phyloP scores from a whole-genome alignment of 1,284 basidiomycete species.

The Ustilago lituana region DNA sequence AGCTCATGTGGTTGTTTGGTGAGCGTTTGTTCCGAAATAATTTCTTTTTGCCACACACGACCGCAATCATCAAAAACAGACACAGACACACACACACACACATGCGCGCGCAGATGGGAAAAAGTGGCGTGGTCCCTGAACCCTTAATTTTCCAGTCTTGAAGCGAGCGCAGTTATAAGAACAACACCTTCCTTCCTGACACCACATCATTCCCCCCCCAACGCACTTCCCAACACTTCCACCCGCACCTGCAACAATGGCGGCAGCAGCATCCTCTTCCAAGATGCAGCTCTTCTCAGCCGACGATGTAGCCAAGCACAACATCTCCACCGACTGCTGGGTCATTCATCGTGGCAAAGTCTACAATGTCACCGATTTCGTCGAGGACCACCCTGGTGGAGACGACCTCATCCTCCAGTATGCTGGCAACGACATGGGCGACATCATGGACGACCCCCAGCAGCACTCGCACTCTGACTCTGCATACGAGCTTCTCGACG shows the following conservation, averaged over 20 bases:
- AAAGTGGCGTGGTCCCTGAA: too few relatives aligned
- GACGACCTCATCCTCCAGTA: conserved; percentile 72
- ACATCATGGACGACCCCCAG: conserved; percentile 81
- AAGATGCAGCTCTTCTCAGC: conserved; percentile 51
- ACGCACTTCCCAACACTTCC: too few relatives aligned
- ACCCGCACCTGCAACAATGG: conserved; percentile 3
- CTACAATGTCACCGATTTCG: conserved; percentile 70
- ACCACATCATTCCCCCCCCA: too few relatives aligned
- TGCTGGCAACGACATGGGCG: conserved; percentile 84
- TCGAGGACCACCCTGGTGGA: conserved; percentile 70
- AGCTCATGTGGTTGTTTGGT: too few relatives aligned
- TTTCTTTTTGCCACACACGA: conserved; percentile 10
- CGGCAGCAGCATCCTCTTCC: conserved; percentile 29
- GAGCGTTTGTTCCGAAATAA: neutral
- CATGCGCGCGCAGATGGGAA: too few relatives aligned
- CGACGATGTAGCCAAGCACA: conserved; percentile 64
- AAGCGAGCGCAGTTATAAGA: too few relatives aligned
- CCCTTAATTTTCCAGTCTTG: too few relatives aligned
- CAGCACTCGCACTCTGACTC: conserved; percentile 92
- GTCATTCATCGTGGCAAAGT: conserved; percentile 69
- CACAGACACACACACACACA: too few relatives aligned
- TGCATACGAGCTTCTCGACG: conserved; percentile 90
- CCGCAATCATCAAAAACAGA: too few relatives aligned
- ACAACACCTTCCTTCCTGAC: neutral
- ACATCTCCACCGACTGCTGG: conserved; percentile 75